Evolutionary conservation across 2,329 filamentous ascomycete genomes (phyloP), one percentile per base, ranked within the genome.

Genomic region (Epichloe gansuensis): DNA sequence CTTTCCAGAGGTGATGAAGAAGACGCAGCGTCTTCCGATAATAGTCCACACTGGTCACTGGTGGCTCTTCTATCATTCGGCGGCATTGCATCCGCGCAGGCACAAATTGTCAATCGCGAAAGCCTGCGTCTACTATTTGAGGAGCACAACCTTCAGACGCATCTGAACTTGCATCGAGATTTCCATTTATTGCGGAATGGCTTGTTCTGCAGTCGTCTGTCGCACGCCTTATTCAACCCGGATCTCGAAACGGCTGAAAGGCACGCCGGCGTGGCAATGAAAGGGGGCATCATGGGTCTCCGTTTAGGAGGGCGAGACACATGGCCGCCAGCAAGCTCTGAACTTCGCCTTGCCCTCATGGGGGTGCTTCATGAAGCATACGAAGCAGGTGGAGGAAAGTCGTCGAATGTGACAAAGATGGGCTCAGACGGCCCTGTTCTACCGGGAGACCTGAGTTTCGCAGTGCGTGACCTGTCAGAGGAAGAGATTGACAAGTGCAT

Each of bases 241-340:
- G 83, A 94, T 25, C 76, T 93, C 47, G 83, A 87, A 58, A 86
- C 84, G 27, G 85, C 89, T 3, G 88, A 95, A 63, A 77, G 85
- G 43, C 79, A 80, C 48, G 71, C 78, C 17, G 87, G 88, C 3
- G 74, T 84, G 35, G 80, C 86, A 44, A 77, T 82, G 8, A 79
- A 79, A 45, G 84, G 87, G 47, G 78, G 82, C 53, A 71, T 80
- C 13, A 91, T 95, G 74, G 91, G 93, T 1, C 74, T 97, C 41
- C 84, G 89, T 41, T 73, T 97, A 0, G 86, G 86, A n/a, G 81
- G 80, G 2, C 80, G 89, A 60, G 82, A 87, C 51, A 87, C 77
- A 35, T 97, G 93, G 93, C 93, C 93, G 27, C 93, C 93, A 4
- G 89, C 89, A 25, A 94, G 87, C 65, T 96, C 90, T 0, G 93